Percentiles rank a stretch among this genome's conserved stretches.
These are phyloP conservation scores for Talaromyces stipitatus DNA, from an alignment of 495 filamentous ascomycete genomes.

Conservation along the genomic window DNA sequence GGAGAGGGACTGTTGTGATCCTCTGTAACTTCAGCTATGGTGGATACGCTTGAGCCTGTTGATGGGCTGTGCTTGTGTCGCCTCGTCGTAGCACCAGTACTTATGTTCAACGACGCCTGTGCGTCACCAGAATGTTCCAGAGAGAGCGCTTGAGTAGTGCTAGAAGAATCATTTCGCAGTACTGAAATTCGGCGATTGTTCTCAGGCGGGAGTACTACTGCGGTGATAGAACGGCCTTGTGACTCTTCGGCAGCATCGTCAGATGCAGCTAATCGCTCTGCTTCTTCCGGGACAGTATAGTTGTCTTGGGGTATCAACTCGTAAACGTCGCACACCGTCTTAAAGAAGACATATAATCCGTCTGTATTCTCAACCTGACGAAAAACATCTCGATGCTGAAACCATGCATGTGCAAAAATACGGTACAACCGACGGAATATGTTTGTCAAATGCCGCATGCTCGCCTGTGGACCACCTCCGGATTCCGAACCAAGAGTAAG, in stretches of 20 bases:
- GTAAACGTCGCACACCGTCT: constrained; percentile 90
- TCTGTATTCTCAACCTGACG: constrained; percentile 87
- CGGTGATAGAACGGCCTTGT: constrained; percentile 20
- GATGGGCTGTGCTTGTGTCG: constrained; percentile 69
- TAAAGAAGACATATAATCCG: constrained; percentile 91
- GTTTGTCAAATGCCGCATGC: constrained; percentile 79
- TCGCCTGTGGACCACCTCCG: constrained; percentile 49
- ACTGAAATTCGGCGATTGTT: constrained; percentile 39
- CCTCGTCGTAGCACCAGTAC: constrained; percentile 58
- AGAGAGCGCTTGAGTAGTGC: constrained; percentile 13
- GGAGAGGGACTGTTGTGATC: constrained; percentile 40
- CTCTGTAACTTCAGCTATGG: constrained; percentile 65
- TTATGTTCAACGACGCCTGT: constrained; percentile 25
- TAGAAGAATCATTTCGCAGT: constrained; percentile 29
- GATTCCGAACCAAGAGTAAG: constrained; percentile 63
- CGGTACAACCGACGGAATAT: constrained; percentile 90
- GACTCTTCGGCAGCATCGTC: constrained; percentile 13
- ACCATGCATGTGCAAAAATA: constrained; percentile 98
- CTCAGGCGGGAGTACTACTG: constrained; percentile 24
- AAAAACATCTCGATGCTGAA: constrained; percentile 90
- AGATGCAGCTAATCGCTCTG: constrained; percentile 64
- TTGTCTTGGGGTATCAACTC: constrained; percentile 84
- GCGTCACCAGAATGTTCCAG: constrained; percentile 25
- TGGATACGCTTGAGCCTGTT: constrained; percentile 63
- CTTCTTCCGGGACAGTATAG: constrained; percentile 89